A percentile compares a stretch with the other conserved stretches of the same genome.
Evolutionary conservation across 805 yeast species (phyloP).

Genomic region (Saccharomyces jurei): DNA sequence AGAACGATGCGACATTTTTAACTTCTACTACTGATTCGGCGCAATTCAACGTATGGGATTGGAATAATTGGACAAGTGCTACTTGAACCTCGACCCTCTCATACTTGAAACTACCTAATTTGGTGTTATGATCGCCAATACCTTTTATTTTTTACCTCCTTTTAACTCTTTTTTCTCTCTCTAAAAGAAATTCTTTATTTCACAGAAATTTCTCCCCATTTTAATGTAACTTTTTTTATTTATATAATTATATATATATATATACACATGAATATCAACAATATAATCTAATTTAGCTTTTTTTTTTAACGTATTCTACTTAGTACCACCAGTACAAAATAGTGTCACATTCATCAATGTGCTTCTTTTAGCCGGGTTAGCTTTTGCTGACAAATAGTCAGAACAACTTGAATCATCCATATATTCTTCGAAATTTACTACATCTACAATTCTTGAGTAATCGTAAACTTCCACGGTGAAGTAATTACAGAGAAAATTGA

Average conservation of each 20-base stretch:
- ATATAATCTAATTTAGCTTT: background rate
- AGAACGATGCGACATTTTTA: background rate
- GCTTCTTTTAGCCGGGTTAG: background rate
- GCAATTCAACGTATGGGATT: slow-evolving; percentile 24
- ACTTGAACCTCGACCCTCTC: background rate
- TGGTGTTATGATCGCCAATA: background rate
- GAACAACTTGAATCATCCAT: background rate
- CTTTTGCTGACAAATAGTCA: background rate
- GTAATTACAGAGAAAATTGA: background rate
- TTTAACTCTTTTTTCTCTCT: background rate
- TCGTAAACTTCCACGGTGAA: background rate
- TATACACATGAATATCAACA: background rate
- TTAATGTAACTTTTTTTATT: background rate
- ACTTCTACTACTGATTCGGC: background rate
- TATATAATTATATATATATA: background rate
- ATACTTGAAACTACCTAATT: background rate
- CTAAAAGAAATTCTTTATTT: background rate
- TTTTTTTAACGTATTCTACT: background rate
- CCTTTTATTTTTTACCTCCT: background rate
- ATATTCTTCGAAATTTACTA: background rate
- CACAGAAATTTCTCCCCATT: background rate
- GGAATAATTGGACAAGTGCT: slow-evolving; percentile 23
- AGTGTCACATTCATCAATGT: background rate
- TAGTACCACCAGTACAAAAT: background rate
- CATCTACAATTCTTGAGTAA: background rate